Base-by-base conservation (phyloP, 208 protist genomes). In the Phytomonas francai region DNA sequence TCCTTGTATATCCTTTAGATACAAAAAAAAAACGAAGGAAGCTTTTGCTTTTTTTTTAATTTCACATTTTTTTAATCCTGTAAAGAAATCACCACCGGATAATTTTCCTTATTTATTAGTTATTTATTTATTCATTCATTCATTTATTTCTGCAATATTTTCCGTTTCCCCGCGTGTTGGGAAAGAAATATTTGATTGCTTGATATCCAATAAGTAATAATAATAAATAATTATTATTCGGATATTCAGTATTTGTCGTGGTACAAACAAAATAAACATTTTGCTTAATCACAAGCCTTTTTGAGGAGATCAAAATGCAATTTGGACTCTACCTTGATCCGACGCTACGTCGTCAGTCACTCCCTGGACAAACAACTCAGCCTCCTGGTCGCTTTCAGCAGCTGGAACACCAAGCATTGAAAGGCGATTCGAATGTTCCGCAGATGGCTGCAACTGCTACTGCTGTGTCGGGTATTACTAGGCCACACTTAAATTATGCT, bases 31-130 rank as follows among this genome's bases (percentile, higher is more conserved):
- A 59, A 61, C 30, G 5, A 56, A 45, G 30, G 19, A 33, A 36
- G n/a, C n/a, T n/a, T 56, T 49, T 2, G 39, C 54, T 70, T 70
- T 63, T 25, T 54, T 64, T 74, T 22, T 64, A 12, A 30, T 72
- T 42, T 42, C 32, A 39, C 49, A 27, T 71, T 64, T 71, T 28
- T 22, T 25, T 5, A 16, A 28, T 22, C 25, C 19, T 61, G 63
- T 51, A 25, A 27, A 65, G 3, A 27, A 49, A 19, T 19, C 39
- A 49, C 14, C 12, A 22, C 39, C 39, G 16, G 39, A 49, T 49
- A 49, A 9, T 49, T 49, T 12, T 19, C 6, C 16, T 49, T 49
- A 49, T 49, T 34, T 63, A 25, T 25, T 63, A 22, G 49, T 57
- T 39, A 31, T 8, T 39, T 36, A 32, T 62, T 36, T 62, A 39